Base-by-base conservation (phyloP, 148 eudicot genomes). In the Tetragonia tetragonoides region DNA sequence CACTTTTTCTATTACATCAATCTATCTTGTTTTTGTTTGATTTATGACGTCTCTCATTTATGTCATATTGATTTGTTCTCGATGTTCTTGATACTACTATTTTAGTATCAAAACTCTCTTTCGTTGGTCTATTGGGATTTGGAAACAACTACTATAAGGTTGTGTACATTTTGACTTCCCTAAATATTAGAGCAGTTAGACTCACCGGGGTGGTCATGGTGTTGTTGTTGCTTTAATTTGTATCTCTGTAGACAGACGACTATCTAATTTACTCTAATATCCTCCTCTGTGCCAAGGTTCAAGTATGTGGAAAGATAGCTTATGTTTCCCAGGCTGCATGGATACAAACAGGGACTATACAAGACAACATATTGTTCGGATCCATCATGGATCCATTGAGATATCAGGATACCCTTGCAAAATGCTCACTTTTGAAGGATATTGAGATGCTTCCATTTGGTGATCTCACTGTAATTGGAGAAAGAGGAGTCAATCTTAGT, bases 271-370 rank as follows among this genome's bases (percentile, higher is more conserved):
- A 28, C 34, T 28, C 1, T 28, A 28, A 28, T 28, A 28, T 28
- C 34, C 34, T 28, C 34, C 34, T 28, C 34, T 28, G 34, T 28
- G 34, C 34, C 34, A 0, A 94, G 98, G 86, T 88, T 77, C 87
- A 89, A 77, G 91, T 91, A 66, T 82, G 84, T 65, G 97, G 97
- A 68, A 84, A 73, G 10, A 84, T 89, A 49, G 97, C 98, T 40
- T 94, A 94, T 82, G 97, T 94, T 61, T 87, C 98, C 68, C 98
- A 94, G 80, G 88, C 98, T 68, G 95, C 98, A 44, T 94, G 97
- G 97, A 94, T 94, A 66, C 98, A 92, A 78, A 88, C 95, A 4
- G 98, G 98, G 56, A 87, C 85, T 54, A 92, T 94, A 76, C 92
- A 87, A 15, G 95, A 89, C 0, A 94, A 92, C 71, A 90, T 94